Evolutionary conservation across 1,284 basidiomycete species (phyloP), one percentile per base, ranked within the genome.

Genomic region (Erythrobasidium hasegawianum): DNA sequence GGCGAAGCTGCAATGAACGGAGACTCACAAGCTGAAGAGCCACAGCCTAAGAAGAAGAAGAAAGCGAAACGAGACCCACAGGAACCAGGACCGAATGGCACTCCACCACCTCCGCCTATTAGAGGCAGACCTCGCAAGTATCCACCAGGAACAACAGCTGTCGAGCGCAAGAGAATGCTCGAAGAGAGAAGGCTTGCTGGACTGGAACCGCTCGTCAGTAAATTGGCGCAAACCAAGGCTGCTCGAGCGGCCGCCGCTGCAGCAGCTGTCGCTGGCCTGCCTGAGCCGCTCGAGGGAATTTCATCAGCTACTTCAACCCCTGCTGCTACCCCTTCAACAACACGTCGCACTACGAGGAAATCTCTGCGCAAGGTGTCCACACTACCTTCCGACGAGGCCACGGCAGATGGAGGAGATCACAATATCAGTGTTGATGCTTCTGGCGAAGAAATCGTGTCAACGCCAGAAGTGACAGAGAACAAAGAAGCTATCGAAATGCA

Each of bases 41-140:
- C 43, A 14, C 43, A n/a, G 14, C 43, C 43, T 7, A 47, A 47
- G 43, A 47, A 47, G 43, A 47, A 47, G 43, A 47, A 27, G 27
- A 43, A 33, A 41, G 22, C 18, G 14, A 18, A 13, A 29, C n/a
- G 43, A 16, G 61, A 26, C 4, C 27, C 43, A 53, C 39, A 27
- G 16, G 24, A 40, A 22, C 43, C 27, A 26, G 55, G 39, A 41
- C 50, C 50, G 50, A 53, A 57, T 29, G 62, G 43, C 2, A 39
- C 26, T 2, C 27, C 45, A 13, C 26, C 26, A 9, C 50, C 50
- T 16, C 50, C 50, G 18, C 20, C 50, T 29, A 53, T 56, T 2
- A 39, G 45, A 27, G 62, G 62, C 20, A 22, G 62, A 20, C 56
- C 62, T 9, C 55, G 56, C 22, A 58, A 58, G 29, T 57, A 65